Conservation (phyloP, 768 basidiomycete genomes). For the Auricularia cornea region DNA sequence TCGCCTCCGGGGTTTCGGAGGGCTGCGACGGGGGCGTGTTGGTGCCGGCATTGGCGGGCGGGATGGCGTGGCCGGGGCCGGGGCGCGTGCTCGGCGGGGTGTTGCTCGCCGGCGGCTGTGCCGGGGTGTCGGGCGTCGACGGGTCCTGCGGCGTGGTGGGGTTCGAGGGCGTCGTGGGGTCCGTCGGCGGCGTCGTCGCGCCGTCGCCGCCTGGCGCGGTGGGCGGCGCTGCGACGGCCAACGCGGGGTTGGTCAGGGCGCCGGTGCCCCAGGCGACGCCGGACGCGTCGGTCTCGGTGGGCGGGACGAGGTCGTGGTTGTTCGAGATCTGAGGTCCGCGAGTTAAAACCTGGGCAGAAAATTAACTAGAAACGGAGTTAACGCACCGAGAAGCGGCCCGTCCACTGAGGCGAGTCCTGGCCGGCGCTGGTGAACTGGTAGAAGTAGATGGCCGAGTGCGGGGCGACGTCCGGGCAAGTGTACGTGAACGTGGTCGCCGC, state of each 20-base stretch:
- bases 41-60: not conserved
- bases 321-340: constrained; percentile 15
- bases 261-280: constrained; percentile 63
- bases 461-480: constrained; percentile 57
- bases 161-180: not conserved
- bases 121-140: not conserved
- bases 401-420: not conserved
- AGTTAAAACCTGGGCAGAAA: not conserved
- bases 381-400: not conserved
- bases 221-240: constrained; percentile 19
- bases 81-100: not conserved
- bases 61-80: not conserved
- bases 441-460: constrained; percentile 52
- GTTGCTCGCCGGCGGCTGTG: not conserved
- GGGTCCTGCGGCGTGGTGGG: not conserved
- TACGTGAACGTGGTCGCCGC: constrained; percentile 40
- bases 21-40: not conserved
- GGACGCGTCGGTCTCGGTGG: constrained; percentile 26
- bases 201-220: not conserved
- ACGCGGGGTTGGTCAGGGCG: constrained; percentile 37
- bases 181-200: not conserved
- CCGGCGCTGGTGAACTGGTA: constrained; percentile 55
- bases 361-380: not conserved
- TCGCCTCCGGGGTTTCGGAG: not conserved
- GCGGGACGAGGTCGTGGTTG: constrained; percentile 49